Evolutionary conservation across 345 rosid genomes (phyloP).

Genomic region (Erodium maritimum): DNA sequence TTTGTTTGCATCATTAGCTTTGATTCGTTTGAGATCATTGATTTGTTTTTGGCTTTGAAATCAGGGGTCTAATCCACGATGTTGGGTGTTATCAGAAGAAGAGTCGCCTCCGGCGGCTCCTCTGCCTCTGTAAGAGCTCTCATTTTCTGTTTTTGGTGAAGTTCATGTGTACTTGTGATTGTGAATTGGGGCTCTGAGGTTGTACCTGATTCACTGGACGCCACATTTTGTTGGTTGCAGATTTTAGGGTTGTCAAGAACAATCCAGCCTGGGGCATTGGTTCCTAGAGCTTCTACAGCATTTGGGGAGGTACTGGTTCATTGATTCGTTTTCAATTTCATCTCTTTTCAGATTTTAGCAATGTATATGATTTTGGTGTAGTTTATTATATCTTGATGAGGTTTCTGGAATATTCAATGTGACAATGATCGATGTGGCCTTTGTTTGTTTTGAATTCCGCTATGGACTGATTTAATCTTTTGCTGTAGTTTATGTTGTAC

Average conservation of each 20-base stretch:
- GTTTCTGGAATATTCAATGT: background rate
- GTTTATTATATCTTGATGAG: background rate
- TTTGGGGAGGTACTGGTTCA: slow-evolving; percentile 29
- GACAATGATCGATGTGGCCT: background rate
- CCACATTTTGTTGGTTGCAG: slow-evolving; percentile 16
- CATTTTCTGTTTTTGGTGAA: background rate
- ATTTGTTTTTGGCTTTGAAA: background rate
- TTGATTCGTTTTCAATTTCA: background rate
- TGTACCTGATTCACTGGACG: background rate
- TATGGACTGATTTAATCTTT: background rate
- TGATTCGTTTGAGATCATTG: background rate
- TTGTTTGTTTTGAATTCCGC: background rate
- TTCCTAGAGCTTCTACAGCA: slow-evolving; percentile 27
- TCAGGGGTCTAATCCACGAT: slow-evolving; percentile 7
- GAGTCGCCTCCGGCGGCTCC: slow-evolving; percentile 12
- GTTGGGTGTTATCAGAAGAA: slow-evolving; percentile 13
- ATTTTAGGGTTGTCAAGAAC: slow-evolving; percentile 29
- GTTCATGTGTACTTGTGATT: background rate
- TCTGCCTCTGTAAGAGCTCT: slow-evolving; percentile 5
- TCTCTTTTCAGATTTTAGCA: background rate
- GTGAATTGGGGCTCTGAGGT: background rate
- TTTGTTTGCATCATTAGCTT: background rate
- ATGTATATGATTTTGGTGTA: background rate
- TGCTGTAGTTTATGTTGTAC: background rate
- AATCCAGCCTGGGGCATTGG: slow-evolving; percentile 26